These are phyloP conservation scores for Monosporascus sp. DNA, from an alignment of 2,329 filamentous ascomycete genomes.

Conservation along the genomic window DNA sequence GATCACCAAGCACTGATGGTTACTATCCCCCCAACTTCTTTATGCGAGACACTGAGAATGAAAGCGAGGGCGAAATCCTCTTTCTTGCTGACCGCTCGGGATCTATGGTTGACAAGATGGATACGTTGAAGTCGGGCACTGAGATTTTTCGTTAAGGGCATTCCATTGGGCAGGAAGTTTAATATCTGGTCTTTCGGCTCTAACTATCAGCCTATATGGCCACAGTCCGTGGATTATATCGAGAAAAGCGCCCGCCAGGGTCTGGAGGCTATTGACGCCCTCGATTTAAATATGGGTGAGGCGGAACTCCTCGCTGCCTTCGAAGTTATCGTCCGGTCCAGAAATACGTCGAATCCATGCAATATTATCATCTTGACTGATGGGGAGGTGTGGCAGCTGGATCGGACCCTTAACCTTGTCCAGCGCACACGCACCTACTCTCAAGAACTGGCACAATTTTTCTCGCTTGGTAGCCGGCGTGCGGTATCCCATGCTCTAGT, in stretches of 20 bases:
- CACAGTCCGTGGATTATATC: constrained; percentile 7
- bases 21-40: constrained; percentile 16
- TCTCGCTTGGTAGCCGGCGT: constrained; percentile 51
- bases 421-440: constrained; percentile 35
- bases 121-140: constrained; percentile 43
- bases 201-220: constrained; percentile 5
- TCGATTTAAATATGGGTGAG: constrained; percentile 46
- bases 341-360: constrained; percentile 35
- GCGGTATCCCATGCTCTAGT: constrained; percentile 52
- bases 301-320: constrained; percentile 48
- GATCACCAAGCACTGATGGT: constrained; percentile 23
- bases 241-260: too few relatives aligned
- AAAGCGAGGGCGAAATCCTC: constrained; percentile 8
- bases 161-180: constrained; percentile 30
- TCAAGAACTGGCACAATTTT: constrained; percentile 45
- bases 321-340: constrained; percentile 36
- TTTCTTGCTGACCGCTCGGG: constrained; percentile 26
- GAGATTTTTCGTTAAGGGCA: constrained; percentile 52
- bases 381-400: constrained; percentile 47
- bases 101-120: constrained; percentile 43
- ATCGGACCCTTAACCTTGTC: constrained; percentile 42
- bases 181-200: constrained; percentile 54
- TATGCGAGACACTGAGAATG: not conserved
- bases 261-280: constrained; percentile 3
- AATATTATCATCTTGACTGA: constrained; percentile 55